phyloP scores from a whole-genome alignment of 2,329 filamentous ascomycete genomes.

The Pezicula rhizophila region DNA sequence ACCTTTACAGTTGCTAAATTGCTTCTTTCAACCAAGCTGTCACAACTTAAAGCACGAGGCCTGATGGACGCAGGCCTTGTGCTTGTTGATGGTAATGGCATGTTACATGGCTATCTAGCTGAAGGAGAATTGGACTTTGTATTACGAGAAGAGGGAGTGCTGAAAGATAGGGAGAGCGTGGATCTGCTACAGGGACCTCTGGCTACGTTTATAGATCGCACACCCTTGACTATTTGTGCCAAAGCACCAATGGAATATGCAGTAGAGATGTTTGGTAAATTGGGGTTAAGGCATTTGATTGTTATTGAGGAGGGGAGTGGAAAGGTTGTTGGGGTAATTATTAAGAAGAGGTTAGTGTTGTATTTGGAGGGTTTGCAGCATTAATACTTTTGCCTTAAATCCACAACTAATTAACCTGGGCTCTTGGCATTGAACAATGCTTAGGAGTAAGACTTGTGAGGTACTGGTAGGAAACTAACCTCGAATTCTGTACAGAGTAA shows the following conservation, averaged over 20 bases:
- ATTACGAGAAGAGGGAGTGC: slow-evolving; percentile 24
- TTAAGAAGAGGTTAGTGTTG: slow-evolving; percentile 51
- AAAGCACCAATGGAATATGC: slow-evolving; percentile 52
- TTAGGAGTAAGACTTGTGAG: neutral
- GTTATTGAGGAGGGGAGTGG: slow-evolving; percentile 46
- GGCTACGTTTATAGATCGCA: slow-evolving; percentile 45
- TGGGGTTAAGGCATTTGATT: slow-evolving; percentile 48
- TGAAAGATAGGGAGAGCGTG: slow-evolving; percentile 21
- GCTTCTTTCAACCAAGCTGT: slow-evolving; percentile 39
- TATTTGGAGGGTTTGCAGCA: slow-evolving; percentile 39
- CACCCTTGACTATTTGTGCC: slow-evolving; percentile 42
- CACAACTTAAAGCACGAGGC: slow-evolving; percentile 39
- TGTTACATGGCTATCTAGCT: slow-evolving; percentile 49
- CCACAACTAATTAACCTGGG: too few relatives aligned
- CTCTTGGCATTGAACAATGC: too few relatives aligned
- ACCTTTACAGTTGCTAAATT: slow-evolving; percentile 36
- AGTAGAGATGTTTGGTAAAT: slow-evolving; percentile 53
- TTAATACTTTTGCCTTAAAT: neutral
- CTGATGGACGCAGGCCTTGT: slow-evolving; percentile 53
- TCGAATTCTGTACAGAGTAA: too few relatives aligned
- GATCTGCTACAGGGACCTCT: slow-evolving; percentile 31
- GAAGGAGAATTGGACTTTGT: slow-evolving; percentile 48
- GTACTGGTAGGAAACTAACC: too few relatives aligned
- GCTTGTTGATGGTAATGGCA: slow-evolving; percentile 40
- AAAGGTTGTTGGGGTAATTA: slow-evolving; percentile 44